Evolutionary conservation across 495 filamentous ascomycete species (phyloP), one percentile per base, ranked within the genome.

Genomic region (Neurospora cerealis): DNA sequence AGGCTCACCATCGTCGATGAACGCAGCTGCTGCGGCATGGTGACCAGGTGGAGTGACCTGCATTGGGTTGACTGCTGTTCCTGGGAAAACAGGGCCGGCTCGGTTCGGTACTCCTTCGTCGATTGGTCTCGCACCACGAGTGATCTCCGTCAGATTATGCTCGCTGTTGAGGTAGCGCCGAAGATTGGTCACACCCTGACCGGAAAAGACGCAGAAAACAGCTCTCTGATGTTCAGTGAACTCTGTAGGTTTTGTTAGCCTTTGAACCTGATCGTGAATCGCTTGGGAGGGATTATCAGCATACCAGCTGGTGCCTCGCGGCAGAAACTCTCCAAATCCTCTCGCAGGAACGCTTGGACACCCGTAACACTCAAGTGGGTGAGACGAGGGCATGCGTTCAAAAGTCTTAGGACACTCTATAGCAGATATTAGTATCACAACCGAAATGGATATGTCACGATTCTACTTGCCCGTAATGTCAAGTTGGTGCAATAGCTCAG

Each of bases 131-230:
- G 54, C 54, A 62, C 54, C 54, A 62, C 54, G 54, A 34, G 54
- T 34, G 24, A 34, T 17, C 24, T 62, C 54, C 28, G 28, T 62
- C 34, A 83, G 81, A 40, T 77, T 75, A 0, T 78, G 76, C 40
- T 84, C 78, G 85, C n/a, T 70, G 75, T 96, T 97, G 40, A 99
- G 85, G 77, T 92, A 90, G 34, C 88, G 84, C 34, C 96, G 93
- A 5, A 99, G 88, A 69, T 87, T 86, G 40, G 85, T 85, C 37
- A 99, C 96, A 28, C 94, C 95, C 42, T 88, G 85, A 11, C 96
- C 96, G 21, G 94, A 97, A 82, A 98, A 99, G 54, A 99, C 96
- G 80, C 96, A 99, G 81, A 96, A 99, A 28, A 98, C 93, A 10
- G 92, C 90, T 72, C 96, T 90, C 80, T 99, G 96, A 78, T 97